phyloP scores from a whole-genome alignment of 768 basidiomycete genomes.

The Rhizopogon rudus region DNA sequence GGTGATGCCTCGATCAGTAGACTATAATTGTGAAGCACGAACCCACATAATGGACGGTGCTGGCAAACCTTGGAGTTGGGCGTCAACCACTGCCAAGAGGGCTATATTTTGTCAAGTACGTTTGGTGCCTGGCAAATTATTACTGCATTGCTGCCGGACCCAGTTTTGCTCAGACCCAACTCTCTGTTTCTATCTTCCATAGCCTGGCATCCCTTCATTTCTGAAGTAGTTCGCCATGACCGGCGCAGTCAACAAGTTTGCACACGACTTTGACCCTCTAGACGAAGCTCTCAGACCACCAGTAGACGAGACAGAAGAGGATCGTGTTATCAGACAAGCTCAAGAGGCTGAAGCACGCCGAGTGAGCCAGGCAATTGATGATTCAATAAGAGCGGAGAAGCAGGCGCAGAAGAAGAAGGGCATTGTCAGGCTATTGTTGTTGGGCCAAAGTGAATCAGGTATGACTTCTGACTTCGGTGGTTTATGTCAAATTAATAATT shows the following conservation, averaged over 20 bases:
- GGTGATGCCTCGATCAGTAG: slow-evolving; percentile 5
- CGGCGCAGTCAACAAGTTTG: slow-evolving; percentile 8
- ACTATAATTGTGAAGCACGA: slow-evolving; percentile 3
- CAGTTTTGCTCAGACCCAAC: neutral
- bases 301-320: slow-evolving; percentile 56
- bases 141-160: slow-evolving; percentile 6
- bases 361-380: slow-evolving; percentile 70
- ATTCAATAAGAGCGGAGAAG: slow-evolving; percentile 60
- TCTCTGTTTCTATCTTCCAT: neutral
- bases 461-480: slow-evolving; percentile 18
- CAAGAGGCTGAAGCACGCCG: slow-evolving; percentile 63
- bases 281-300: slow-evolving; percentile 63
- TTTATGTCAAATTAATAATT: neutral
- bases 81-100: slow-evolving; percentile 2
- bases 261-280: slow-evolving; percentile 49
- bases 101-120: slow-evolving; percentile 6
- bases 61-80: neutral
- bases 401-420: slow-evolving; percentile 56
- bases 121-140: slow-evolving; percentile 7
- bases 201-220: slow-evolving; percentile 1
- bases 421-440: slow-evolving; percentile 66
- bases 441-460: slow-evolving; percentile 85
- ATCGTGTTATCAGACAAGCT: slow-evolving; percentile 48
- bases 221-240: slow-evolving; percentile 15
- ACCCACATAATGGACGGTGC: slow-evolving; percentile 1